Evolutionary conservation across 805 yeast species (phyloP), one percentile per base, ranked within the genome.

Genomic region (Candida nemodendra): DNA sequence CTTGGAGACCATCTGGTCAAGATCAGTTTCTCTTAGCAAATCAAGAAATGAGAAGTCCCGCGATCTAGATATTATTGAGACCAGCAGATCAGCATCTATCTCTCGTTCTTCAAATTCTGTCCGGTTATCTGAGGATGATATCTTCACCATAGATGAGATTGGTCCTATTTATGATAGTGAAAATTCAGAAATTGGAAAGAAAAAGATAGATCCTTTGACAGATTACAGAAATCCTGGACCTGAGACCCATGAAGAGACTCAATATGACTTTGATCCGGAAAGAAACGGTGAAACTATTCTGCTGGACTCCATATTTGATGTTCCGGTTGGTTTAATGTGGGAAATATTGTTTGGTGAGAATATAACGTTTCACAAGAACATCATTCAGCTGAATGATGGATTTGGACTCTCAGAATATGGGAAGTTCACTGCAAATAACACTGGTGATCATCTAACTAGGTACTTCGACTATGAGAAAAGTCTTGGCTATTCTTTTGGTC

Each of bases 401-500:
- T 64, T 69, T 4, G 69, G 73, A 17, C 61, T 76, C 27, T 54
- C 75, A 1, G 61, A 55, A 6, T 70, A 65, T 38, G 59, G 54
- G 7, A 44, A 56, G 12, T 69, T 71, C 38, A 50, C 16, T 28
- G 67, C 64, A 24, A 46, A 48, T 3, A 62, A 67, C 25, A 68
- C 65, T 18, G 69, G 69, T 8, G 73, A 69, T 4, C 59, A 61
- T 18, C 59, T 65, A 31, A 72, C 65, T 31, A 62, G 95, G 37
- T 58, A 64, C 3, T 90, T 76, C 56, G 70, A 74, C 4, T 93
- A 90, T 60, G 72, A 75, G 33, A 86, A 86, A 60, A 87, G 83
- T 1, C 69, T 93, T 39, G 78, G 80, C 36, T 89, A 76, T 36
- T 76, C 96, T 1, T 79, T 93, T 25, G 99, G 99, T 0, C 99